These are phyloP conservation scores for Euclidium syriacum DNA, from an alignment of 345 rosid species.

Conservation along the genomic window DNA sequence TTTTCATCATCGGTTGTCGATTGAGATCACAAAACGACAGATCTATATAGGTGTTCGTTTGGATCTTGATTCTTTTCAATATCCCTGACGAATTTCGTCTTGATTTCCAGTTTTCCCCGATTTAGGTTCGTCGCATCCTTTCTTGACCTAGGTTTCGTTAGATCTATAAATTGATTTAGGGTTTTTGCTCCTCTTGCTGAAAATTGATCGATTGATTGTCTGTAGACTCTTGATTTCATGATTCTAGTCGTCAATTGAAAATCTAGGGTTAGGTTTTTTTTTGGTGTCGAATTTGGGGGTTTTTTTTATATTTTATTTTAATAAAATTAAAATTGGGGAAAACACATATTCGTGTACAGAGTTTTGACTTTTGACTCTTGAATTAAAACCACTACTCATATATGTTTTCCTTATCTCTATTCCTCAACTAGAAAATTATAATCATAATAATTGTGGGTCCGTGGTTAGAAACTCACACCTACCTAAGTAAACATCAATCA, in stretches of 20 bases:
- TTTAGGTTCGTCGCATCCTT: background rate
- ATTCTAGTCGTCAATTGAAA: slow-evolving; percentile 17
- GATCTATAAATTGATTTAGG: slow-evolving; percentile 21
- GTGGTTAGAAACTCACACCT: background rate
- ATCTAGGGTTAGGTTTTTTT: slow-evolving; percentile 40
- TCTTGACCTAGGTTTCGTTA: background rate
- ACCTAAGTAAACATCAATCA: background rate
- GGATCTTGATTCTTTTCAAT: background rate
- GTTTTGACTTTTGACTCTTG: slow-evolving; percentile 8
- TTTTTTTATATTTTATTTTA: slow-evolving; percentile 11
- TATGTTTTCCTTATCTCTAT: background rate
- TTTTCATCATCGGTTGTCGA: background rate
- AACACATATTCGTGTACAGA: background rate
- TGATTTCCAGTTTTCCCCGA: slow-evolving; percentile 20
- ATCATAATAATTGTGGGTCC: slow-evolving; percentile 10
- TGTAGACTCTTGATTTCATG: slow-evolving; percentile 18
- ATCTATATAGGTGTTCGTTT: background rate
- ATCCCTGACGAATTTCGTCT: background rate
- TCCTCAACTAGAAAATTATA: background rate
- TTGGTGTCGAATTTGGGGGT: slow-evolving; percentile 17
- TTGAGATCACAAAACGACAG: slow-evolving; percentile 2
- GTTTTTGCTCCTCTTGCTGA: background rate
- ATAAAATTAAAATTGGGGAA: slow-evolving; percentile 23
- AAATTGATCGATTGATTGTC: background rate
- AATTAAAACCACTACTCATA: background rate